Percentiles rank a stretch among this genome's conserved stretches.
Conservation (phyloP, 1,284 basidiomycete species). For the Crucibulum cyathiforme region DNA sequence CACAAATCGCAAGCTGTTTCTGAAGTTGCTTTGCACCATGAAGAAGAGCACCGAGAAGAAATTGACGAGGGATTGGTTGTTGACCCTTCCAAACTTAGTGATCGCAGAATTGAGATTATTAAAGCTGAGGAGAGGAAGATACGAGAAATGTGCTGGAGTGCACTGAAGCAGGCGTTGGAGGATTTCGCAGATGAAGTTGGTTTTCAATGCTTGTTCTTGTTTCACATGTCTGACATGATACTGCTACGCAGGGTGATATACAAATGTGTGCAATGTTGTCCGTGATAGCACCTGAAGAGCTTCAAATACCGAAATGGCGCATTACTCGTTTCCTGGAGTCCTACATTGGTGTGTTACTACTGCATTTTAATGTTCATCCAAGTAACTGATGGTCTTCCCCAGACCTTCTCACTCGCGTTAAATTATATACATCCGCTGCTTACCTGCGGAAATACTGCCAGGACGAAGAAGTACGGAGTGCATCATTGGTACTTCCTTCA, state of each 20-base stretch:
- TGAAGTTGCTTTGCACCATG: conserved; percentile 23
- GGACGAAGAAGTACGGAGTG: conserved; percentile 53
- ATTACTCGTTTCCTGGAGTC: conserved; percentile 65
- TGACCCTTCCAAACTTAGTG: conserved; percentile 36
- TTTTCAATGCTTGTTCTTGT: conserved; percentile 8
- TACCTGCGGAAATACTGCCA: conserved; percentile 71
- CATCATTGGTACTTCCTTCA: conserved; percentile 52
- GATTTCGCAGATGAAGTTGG: conserved; percentile 65
- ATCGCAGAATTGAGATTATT: conserved; percentile 50
- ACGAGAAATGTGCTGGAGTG: conserved; percentile 60
- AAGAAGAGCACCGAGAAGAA: conserved; percentile 13
- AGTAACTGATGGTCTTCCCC: background rate
- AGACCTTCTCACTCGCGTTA: conserved; percentile 69
- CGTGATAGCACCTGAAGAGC: conserved; percentile 61
- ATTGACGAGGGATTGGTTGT: conserved; percentile 13
- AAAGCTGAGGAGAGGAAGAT: conserved; percentile 57
- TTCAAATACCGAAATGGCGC: conserved; percentile 51
- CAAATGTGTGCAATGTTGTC: conserved; percentile 78
- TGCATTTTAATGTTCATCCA: background rate
- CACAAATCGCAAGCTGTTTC: conserved; percentile 32
- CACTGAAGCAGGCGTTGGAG: conserved; percentile 62
- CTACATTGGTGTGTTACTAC: conserved; percentile 63
- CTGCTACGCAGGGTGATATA: conserved; percentile 64
- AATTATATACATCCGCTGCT: conserved; percentile 67
- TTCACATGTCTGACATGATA: conserved; percentile 1